Conservation (phyloP, 345 rosid species). For the Eucalyptus cladocalyx region DNA sequence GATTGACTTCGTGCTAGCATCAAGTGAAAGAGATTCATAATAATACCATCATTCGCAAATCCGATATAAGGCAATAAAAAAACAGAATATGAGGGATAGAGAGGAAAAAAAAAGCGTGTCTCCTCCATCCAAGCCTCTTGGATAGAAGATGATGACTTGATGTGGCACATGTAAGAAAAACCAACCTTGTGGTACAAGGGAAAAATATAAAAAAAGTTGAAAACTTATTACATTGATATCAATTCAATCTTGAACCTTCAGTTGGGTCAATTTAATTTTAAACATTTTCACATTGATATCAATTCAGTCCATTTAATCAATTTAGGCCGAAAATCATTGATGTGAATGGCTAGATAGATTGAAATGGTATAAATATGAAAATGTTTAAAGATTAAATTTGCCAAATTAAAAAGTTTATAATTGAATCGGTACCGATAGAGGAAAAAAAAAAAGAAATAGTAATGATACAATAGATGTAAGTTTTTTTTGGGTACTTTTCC, state of each 20-base stretch:
- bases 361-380: too few relatives aligned
- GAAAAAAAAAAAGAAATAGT: background rate
- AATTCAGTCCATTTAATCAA: accelerated
- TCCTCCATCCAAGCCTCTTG: background rate
- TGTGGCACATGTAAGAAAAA: background rate
- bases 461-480: background rate
- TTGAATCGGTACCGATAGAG: too few relatives aligned
- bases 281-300: too few relatives aligned
- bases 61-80: background rate
- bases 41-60: background rate
- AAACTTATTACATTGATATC: too few relatives aligned
- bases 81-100: background rate
- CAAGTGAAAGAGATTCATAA: background rate
- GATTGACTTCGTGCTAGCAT: background rate
- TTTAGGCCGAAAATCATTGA: too few relatives aligned
- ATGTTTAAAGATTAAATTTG: too few relatives aligned
- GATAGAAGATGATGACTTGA: background rate
- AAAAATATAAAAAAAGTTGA: too few relatives aligned
- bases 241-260: too few relatives aligned
- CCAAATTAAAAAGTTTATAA: too few relatives aligned
- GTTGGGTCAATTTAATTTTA: accelerated
- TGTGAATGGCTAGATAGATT: too few relatives aligned
- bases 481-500: too few relatives aligned
- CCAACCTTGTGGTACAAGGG: background rate
- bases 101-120: background rate